These are phyloP conservation scores for Anisodus tanguticus DNA, from an alignment of 257 asterid species.

Conservation along the genomic window DNA sequence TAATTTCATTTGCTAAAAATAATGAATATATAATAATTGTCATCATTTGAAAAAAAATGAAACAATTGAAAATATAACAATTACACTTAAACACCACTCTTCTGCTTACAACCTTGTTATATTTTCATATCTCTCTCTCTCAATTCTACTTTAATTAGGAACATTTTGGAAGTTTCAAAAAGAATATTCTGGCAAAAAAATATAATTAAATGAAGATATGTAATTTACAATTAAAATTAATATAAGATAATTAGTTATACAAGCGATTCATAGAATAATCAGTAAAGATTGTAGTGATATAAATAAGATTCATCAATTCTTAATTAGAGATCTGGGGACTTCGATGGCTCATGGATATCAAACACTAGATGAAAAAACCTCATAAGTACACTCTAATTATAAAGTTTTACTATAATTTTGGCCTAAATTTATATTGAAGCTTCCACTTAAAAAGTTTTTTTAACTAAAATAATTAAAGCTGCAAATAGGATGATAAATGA, in stretches of 20 bases:
- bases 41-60: neutral
- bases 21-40: neutral
- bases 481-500: neutral
- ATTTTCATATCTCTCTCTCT: no score
- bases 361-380: no score
- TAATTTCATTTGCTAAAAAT: neutral
- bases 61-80: neutral
- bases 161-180: neutral
- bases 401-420: neutral
- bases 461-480: neutral
- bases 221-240: neutral
- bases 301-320: no score
- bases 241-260: neutral
- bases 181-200: neutral
- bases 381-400: no score
- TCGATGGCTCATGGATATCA: no score
- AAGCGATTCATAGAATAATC: neutral
- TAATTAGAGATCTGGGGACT: no score
- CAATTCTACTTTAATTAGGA: neutral
- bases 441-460: neutral
- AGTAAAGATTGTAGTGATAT: no score
- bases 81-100: no score
- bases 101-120: no score
- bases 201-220: no score
- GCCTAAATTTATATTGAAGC: neutral